A percentile compares a stretch with the other conserved stretches of the same genome.
These are phyloP conservation scores for Phellopilus nigrolimitatus DNA, from an alignment of 1,284 basidiomycete species.

Conservation along the genomic window DNA sequence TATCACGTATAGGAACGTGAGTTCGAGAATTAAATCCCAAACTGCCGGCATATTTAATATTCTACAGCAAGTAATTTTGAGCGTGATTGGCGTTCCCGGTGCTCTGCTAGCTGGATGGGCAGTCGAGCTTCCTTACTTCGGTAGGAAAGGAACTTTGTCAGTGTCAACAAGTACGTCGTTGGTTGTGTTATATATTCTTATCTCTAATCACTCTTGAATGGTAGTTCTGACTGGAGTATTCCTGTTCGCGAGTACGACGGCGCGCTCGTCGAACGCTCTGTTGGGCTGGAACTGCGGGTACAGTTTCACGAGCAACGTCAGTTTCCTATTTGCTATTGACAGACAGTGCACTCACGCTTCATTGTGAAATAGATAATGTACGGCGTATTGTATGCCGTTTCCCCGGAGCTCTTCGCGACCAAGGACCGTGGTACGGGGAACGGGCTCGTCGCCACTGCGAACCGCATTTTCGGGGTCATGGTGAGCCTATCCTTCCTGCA, in stretches of 20 bases:
- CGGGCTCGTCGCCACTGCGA: constrained; percentile 50
- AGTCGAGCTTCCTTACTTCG: constrained; percentile 55
- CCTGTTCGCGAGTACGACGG: constrained; percentile 67
- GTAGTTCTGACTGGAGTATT: constrained; percentile 66
- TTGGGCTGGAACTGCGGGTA: constrained; percentile 67
- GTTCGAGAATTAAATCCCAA: constrained; percentile 24
- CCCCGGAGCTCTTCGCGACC: constrained; percentile 70
- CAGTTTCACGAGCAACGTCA: constrained; percentile 55
- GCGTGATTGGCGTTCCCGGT: constrained; percentile 66
- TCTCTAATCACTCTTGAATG: constrained; percentile 26
- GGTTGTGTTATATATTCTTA: constrained; percentile 15
- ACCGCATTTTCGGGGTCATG: constrained; percentile 58
- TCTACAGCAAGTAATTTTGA: constrained; percentile 61
- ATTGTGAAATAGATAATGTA: constrained; percentile 78
- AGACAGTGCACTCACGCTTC: no score
- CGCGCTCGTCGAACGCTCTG: constrained; percentile 58
- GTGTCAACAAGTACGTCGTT: constrained; percentile 45
- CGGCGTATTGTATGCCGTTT: constrained; percentile 67
- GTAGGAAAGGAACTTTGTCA: constrained; percentile 59
- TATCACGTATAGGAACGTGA: constrained; percentile 64
- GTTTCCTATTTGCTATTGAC: no score
- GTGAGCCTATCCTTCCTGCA: constrained; percentile 41
- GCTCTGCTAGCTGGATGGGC: constrained; percentile 55
- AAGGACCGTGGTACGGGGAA: constrained; percentile 66
- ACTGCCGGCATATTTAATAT: not conserved